Conservation (phyloP, 208 protist species). For the Leishmania tropica region DNA sequence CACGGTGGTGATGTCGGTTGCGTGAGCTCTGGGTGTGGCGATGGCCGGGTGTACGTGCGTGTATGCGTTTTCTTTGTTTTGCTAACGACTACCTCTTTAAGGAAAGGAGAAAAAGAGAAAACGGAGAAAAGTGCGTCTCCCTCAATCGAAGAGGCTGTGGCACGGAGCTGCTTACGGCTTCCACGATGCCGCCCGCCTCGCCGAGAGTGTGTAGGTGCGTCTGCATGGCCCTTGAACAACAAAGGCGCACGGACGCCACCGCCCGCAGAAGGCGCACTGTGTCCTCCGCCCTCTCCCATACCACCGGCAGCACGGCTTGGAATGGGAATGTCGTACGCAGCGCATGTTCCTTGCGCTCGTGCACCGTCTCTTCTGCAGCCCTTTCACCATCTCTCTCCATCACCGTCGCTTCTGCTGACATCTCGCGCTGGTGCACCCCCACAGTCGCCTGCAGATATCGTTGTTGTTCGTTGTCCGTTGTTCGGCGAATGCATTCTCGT, state of each 20-base stretch:
- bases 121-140: neutral
- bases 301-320: neutral
- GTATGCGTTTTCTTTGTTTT: neutral
- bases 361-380: neutral
- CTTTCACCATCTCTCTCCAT: slow-evolving; percentile 7
- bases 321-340: neutral
- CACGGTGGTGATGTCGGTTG: neutral
- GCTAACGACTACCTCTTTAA: slow-evolving; percentile 1
- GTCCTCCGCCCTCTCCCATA: neutral
- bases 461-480: neutral
- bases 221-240: neutral
- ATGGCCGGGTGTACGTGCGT: neutral
- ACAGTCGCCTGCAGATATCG: neutral
- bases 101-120: neutral
- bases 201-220: neutral
- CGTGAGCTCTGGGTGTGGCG: neutral
- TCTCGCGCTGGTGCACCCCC: neutral
- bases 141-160: neutral
- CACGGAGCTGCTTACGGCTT: neutral
- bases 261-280: neutral
- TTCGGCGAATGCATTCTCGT: neutral
- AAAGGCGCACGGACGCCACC: neutral
- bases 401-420: neutral
- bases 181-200: neutral
- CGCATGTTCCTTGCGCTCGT: neutral